Conservation (phyloP, 2,329 filamentous ascomycete species). For the Domatiomyces globalis region DNA sequence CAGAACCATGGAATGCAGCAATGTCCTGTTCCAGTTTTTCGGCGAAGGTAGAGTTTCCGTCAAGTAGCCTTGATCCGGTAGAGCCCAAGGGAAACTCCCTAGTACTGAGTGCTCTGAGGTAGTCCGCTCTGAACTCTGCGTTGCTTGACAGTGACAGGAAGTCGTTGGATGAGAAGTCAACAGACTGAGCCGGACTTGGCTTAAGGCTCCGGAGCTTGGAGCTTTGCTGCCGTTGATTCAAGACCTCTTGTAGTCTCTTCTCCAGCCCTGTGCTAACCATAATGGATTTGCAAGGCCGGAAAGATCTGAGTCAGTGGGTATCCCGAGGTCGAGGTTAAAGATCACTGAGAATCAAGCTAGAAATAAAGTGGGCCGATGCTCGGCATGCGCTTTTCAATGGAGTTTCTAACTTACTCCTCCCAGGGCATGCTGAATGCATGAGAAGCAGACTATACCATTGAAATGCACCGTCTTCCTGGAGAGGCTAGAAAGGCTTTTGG, state of each 20-base stretch:
- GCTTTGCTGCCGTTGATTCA: constrained; percentile 29
- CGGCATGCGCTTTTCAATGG: no score
- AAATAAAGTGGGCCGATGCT: no score
- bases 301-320: no score
- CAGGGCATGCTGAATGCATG: no score
- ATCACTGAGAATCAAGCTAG: no score
- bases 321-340: no score
- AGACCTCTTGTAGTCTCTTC: constrained; percentile 9
- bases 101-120: constrained; percentile 32
- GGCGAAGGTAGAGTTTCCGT: constrained; percentile 50
- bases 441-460: no score
- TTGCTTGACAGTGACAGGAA: constrained; percentile 46
- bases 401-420: no score
- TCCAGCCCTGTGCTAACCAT: constrained; percentile 6
- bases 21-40: constrained; percentile 45
- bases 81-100: constrained; percentile 36
- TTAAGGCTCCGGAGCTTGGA: constrained; percentile 36
- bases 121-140: constrained; percentile 33
- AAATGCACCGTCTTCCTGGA: no score
- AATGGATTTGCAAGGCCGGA: not conserved
- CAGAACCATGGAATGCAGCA: constrained; percentile 45
- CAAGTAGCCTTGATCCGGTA: constrained; percentile 48
- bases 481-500: no score
- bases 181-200: constrained; percentile 27
- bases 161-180: constrained; percentile 53